Evolutionary conservation across 2,329 filamentous ascomycete species (phyloP), one percentile per base, ranked within the genome.

Genomic region (Calonectria pseudoturangicola): DNA sequence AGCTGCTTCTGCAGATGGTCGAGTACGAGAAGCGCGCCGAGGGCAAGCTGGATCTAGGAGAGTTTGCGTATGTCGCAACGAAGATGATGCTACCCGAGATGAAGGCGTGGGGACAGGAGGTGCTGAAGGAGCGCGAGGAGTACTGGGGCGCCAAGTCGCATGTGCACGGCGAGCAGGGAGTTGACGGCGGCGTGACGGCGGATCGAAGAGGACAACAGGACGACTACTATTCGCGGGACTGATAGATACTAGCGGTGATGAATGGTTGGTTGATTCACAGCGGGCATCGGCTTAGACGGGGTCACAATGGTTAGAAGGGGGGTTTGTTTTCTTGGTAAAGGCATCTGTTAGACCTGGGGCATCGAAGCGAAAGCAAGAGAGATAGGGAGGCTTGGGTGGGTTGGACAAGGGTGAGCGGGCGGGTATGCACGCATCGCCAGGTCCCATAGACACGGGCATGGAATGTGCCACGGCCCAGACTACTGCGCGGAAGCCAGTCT

Each of bases 1-100:
- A 99, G 86, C 87, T 99, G 76, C 86, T 99, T 73, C 86, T 98
- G 81, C 97, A 99, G 87, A 98, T 98, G 94, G 87, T 98, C 36
- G 97, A 99, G 84, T 99, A 99, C 81, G 97, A 99, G 89, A 93
- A 93, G 79, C 86, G 89, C 15, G 88, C 91, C 63, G 85, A 92
- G 68, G 91, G 91, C 33, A 85, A 86, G 75, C 83, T 95, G 47
- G 95, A 98, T 83, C 86, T 99, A 64, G 91, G 93, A 66, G 97
- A 99, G 86, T 98, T 99, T 78, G 90, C 92, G 0, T 93, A 93
- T 81, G 97, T 98, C 2, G 91, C 94, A 10, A 89, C 87, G 58
- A 91, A 90, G 78, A 93, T 98, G 77, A 88, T 89, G 68, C 87
- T 97, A 76, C 90, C 92, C 0, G 96, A 98, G 86, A 93, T 95